Percentiles rank a stretch among this genome's conserved stretches.
Conservation (phyloP, 2,329 filamentous ascomycete species). For the Neurospora sp. region DNA sequence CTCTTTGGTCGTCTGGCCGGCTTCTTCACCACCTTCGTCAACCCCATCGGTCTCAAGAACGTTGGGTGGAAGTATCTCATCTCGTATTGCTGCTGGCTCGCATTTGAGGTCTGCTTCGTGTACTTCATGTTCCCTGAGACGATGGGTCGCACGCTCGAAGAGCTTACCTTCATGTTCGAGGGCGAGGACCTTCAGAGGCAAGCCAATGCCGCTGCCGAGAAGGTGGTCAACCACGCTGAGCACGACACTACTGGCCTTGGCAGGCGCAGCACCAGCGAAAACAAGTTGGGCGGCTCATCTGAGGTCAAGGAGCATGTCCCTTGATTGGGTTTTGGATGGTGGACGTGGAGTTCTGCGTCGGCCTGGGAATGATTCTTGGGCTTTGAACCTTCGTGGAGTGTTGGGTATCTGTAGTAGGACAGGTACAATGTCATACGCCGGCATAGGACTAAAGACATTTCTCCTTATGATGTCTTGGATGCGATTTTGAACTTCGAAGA, state of each 20-base stretch:
- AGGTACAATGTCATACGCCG: background rate
- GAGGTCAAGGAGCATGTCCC: conserved; percentile 6
- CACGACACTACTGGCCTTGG: background rate
- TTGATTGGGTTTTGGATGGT: background rate
- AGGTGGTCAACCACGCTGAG: conserved; percentile 15
- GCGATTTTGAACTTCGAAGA: background rate
- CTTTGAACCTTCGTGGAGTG: background rate
- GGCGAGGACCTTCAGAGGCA: conserved; percentile 21
- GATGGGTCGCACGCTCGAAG: conserved; percentile 20
- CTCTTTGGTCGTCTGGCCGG: conserved; percentile 15
- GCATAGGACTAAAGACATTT: background rate
- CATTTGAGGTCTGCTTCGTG: conserved; percentile 15
- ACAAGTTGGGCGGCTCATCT: background rate
- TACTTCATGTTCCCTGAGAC: conserved; percentile 21
- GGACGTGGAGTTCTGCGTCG: background rate
- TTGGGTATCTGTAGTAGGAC: background rate
- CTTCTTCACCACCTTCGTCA: conserved; percentile 19
- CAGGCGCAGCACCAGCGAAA: background rate
- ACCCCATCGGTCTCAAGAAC: conserved; percentile 16
- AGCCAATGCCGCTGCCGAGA: conserved; percentile 20
- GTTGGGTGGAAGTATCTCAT: conserved; percentile 18
- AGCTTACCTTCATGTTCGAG: conserved; percentile 24
- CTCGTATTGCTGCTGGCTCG: conserved; percentile 18
- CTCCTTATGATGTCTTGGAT: background rate
- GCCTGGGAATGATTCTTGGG: background rate